These are phyloP conservation scores for Aspergillus ustus DNA, from an alignment of 2,329 filamentous ascomycete species.

Conservation along the genomic window DNA sequence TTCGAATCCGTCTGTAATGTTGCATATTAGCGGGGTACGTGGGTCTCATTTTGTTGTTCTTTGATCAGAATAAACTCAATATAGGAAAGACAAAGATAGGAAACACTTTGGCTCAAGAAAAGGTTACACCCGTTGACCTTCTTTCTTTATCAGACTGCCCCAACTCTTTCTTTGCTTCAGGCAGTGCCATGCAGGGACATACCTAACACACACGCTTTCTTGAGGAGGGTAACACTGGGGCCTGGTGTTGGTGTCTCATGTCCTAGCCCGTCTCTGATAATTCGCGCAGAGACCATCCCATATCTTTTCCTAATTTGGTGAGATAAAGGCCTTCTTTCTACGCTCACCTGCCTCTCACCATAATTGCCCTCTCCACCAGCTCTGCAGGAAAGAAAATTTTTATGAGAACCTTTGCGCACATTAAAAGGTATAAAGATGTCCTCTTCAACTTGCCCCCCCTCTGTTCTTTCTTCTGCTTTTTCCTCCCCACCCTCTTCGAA, in stretches of 20 bases:
- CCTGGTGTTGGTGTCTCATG: not conserved
- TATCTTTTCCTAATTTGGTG: not conserved
- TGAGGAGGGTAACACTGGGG: not conserved
- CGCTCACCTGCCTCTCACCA: not conserved
- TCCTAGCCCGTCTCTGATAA: not conserved
- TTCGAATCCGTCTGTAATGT: not conserved
- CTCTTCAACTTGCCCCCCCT: not conserved
- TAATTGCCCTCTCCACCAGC: not conserved
- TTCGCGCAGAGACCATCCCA: not conserved
- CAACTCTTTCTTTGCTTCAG: constrained; percentile 1
- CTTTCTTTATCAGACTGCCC: not conserved
- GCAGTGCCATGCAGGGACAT: not conserved
- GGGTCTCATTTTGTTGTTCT: not conserved
- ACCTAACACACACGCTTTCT: not conserved
- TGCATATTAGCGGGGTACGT: not conserved
- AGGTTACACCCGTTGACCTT: not conserved
- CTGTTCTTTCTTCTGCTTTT: not conserved
- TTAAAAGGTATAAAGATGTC: constrained; percentile 6
- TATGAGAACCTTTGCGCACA: not conserved
- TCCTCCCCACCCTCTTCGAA: constrained; percentile 2
- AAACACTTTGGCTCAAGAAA: not conserved
- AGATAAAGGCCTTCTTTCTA: not conserved
- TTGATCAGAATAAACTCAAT: not conserved
- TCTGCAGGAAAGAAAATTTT: not conserved
- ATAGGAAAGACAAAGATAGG: not conserved